phyloP scores from a whole-genome alignment of 1,139 yeast species.

The Saccharomycopsis crataegensis region DNA sequence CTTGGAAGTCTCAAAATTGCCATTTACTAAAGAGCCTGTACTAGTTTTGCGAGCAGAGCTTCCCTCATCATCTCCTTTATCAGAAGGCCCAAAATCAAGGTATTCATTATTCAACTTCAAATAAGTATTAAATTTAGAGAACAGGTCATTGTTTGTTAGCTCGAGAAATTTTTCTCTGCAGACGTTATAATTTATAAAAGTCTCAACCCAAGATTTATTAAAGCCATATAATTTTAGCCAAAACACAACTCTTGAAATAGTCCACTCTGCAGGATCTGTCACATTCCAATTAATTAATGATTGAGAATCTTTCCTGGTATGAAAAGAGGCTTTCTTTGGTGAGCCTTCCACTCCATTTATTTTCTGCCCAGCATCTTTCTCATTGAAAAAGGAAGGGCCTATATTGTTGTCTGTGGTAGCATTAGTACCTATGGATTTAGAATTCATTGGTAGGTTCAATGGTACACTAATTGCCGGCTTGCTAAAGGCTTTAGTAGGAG shows the following conservation, averaged over 20 bases:
- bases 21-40: not conserved
- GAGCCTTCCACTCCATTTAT: not conserved
- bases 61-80: not conserved
- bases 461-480: conserved; percentile 3
- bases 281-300: conserved; percentile 30
- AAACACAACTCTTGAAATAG: conserved; percentile 49
- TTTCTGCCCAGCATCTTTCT: too few relatives aligned
- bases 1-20: not conserved
- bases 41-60: not conserved
- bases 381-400: too few relatives aligned
- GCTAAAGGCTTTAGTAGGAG: conserved; percentile 12
- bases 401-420: too few relatives aligned
- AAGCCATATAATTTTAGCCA: conserved; percentile 69
- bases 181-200: conserved; percentile 53
- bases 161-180: conserved; percentile 60
- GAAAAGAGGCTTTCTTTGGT: conserved; percentile 8
- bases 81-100: conserved; percentile 12
- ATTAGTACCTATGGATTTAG: not conserved
- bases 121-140: conserved; percentile 40
- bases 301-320: conserved; percentile 6
- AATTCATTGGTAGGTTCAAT: not conserved
- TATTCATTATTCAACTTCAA: conserved; percentile 38
- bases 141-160: conserved; percentile 58
- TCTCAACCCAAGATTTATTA: conserved; percentile 63
- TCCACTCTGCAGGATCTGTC: conserved; percentile 53